phyloP scores from a whole-genome alignment of 2,329 filamentous ascomycete species.

The Didymella lethalis region DNA sequence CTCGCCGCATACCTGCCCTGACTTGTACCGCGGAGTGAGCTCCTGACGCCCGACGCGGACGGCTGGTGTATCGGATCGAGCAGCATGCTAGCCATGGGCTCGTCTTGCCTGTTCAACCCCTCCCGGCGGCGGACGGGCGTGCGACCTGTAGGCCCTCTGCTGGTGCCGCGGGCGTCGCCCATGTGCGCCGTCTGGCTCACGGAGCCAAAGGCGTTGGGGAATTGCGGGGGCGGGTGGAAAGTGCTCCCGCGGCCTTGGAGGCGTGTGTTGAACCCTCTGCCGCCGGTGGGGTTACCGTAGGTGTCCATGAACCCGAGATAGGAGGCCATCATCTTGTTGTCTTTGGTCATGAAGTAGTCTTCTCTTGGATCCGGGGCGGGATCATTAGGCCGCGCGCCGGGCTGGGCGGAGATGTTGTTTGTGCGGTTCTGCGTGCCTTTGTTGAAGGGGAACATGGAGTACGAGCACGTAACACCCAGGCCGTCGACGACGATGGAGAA shows the following conservation, averaged over 20 bases:
- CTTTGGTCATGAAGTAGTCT: conserved; percentile 93
- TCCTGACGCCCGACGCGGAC: conserved; percentile 56
- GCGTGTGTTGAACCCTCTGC: conserved; percentile 50
- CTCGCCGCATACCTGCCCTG: conserved; percentile 55
- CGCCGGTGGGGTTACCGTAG: conserved; percentile 61
- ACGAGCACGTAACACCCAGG: conserved; percentile 94
- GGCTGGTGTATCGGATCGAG: conserved; percentile 81
- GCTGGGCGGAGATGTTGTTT: conserved; percentile 57
- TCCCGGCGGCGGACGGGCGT: conserved; percentile 40
- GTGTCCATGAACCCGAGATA: conserved; percentile 95
- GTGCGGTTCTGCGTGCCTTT: conserved; percentile 66
- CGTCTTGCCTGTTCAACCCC: conserved; percentile 47
- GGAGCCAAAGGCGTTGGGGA: conserved; percentile 69
- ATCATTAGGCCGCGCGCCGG: conserved; percentile 58
- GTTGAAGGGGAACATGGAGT: conserved; percentile 97
- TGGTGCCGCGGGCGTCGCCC: conserved; percentile 51
- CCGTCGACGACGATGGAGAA: conserved; percentile 98
- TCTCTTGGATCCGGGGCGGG: conserved; percentile 67
- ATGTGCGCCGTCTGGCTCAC: conserved; percentile 60
- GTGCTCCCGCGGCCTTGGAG: conserved; percentile 56
- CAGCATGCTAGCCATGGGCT: conserved; percentile 75
- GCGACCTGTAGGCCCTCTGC: conserved; percentile 35
- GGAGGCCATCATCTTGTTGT: conserved; percentile 98
- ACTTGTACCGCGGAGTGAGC: conserved; percentile 58
- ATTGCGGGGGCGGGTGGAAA: conserved; percentile 78